Evolutionary conservation across 2,329 filamentous ascomycete species (phyloP), one percentile per base, ranked within the genome.

Genomic region (Scleromitrula shiraiana): DNA sequence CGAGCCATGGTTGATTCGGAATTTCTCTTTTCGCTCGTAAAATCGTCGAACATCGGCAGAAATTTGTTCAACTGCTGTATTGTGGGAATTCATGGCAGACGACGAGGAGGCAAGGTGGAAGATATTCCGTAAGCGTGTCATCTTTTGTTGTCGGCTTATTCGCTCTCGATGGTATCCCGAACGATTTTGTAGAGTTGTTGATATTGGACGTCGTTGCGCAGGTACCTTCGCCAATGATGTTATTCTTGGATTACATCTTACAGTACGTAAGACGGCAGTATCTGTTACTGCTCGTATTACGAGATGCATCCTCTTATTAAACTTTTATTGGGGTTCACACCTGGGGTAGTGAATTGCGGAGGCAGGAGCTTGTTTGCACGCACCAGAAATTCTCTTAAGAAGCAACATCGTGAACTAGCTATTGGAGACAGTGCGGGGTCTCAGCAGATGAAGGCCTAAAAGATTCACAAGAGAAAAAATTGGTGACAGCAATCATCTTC

Each of bases 1-100:
- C 5, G 69, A 73, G 46, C 76, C 75, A 66, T 80, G 76, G 56
- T 72, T 76, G 43, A 78, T 72, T n/a, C 75, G 68, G 55, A 76
- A 79, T 4, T 70, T 68, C 20, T 68, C 66, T 46, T 73, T 65
- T 37, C 69, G 69, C 10, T 68, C 64, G 59, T 74, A 61, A 63
- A 78, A 79, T 6, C 59, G 52, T 38, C 63, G 63, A 29, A 77
- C 68, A 45, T 64, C 66, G 4, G 64, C 61, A 6, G 73, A 68
- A 26, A 78, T 71, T 37, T 60, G 56, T 24, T 67, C 59, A 22
- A 78, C 73, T 19, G 67, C 63, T 46, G 64, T 59, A 46, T 67
- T 60, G 55, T 76, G 56, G 60, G 64, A 46, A 17, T 57, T 54
- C 41, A 62, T 60, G 15, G 48, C 22, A 10, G 41, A 33, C 7